These are phyloP conservation scores for Trichosporon sp. DNA, from an alignment of 1,284 basidiomycete genomes.

Conservation along the genomic window DNA sequence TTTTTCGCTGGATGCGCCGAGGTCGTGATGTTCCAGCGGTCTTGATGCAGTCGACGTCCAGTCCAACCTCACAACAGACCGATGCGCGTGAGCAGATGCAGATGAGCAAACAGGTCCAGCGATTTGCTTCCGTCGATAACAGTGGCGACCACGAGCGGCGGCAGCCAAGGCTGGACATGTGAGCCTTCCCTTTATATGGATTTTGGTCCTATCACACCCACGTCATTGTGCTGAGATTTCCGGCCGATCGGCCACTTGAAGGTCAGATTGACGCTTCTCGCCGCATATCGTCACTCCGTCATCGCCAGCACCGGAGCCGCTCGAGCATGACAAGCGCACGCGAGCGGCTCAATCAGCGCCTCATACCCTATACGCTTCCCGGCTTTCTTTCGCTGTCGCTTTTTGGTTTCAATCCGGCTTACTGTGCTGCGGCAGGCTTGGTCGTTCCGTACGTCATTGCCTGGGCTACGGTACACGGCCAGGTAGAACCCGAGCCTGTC, in stretches of 20 bases:
- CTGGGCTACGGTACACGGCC: background rate
- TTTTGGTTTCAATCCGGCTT: background rate
- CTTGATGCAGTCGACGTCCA: background rate
- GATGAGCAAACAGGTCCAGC: background rate
- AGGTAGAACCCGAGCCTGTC: background rate
- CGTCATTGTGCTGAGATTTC: background rate
- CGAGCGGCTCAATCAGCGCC: background rate
- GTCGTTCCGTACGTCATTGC: background rate
- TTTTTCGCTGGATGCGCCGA: background rate
- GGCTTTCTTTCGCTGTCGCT: background rate
- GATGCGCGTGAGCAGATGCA: background rate
- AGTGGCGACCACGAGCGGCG: background rate
- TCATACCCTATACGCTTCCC: background rate
- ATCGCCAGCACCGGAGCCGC: background rate
- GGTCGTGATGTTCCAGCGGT: too few species aligned
- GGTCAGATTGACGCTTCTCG: too few species aligned
- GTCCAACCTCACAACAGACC: background rate
- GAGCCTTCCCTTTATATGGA: background rate
- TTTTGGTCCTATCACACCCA: background rate
- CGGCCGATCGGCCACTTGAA: background rate
- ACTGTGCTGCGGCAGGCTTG: background rate
- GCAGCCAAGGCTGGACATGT: background rate
- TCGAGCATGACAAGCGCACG: background rate
- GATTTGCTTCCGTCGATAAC: conserved; percentile 1
- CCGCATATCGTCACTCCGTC: background rate